Base-by-base conservation (phyloP, 2,329 filamentous ascomycete species). In the Helminthosporium solani region DNA sequence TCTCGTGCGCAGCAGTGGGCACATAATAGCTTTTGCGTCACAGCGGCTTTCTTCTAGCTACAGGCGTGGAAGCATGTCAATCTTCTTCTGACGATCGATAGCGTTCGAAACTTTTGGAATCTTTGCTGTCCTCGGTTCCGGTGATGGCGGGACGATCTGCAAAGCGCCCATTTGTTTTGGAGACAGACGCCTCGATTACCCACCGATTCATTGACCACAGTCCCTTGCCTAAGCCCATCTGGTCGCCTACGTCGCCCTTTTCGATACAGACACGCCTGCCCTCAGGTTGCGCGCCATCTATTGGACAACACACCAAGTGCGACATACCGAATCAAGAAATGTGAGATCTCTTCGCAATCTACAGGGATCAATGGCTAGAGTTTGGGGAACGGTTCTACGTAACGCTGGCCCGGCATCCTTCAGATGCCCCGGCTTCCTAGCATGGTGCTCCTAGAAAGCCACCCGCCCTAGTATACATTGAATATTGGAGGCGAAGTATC, bases 381-480 rank as follows among this genome's bases (percentile, higher is more conserved):
- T 47, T 63, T 59, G 52, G 56, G 58, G 53, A 45, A 27, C 41
- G 59, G 66, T 60, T 57, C 58, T 58, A 63, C 50, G 61, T 67
- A 52, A 67, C 66, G 50, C 54, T 58, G 28, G 50, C 47, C 56
- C 57, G 53, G 45, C 55, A 25, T n/a, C 45, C 46, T 46, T 54
- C 42, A 60, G 58, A 54, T 54, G 46, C 52, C 47, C 50, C 58
- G 58, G 54, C 61, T 56, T 60, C 56, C 55, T 51, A 50, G 18
- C 30, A 20, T 31, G 28, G 8, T 30, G 21, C 8, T 20, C 39
- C 39, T 27, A 33, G 33, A 42, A 53, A 55, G 52, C 56, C 59
- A 50, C 61, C 67, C 63, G 61, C 28, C 28, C 28, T 31, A 31
- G 28, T 27, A 7, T 27, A 7, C 25, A 12, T 31, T 14, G 14